Evolutionary conservation across 192 early-diverging fungal genomes (phyloP), one percentile per base, ranked within the genome.

Genomic region (Jimgerdemannia lactiflua): DNA sequence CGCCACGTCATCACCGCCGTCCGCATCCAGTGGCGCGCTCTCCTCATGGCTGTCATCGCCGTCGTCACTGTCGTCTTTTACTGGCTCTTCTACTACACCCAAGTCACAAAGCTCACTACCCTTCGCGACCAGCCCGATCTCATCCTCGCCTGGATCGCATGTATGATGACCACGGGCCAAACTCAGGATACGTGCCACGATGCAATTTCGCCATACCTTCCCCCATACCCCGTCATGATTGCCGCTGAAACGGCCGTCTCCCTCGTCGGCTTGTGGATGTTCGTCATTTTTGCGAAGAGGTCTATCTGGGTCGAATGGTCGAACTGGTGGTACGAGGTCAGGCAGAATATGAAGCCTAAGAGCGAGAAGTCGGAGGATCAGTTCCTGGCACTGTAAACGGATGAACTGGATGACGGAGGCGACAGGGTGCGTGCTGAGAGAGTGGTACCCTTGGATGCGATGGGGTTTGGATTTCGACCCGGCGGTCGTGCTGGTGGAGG

Each of bases 11-110:
- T 88, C 67, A 79, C 78, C 67, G 85, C 85, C 10, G 79, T 88
- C 64, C 71, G 74, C 54, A 88, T 88, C 19, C 87, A 88, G 65
- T 88, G 87, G 87, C 83, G 87, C 20, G 87, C 85, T 7, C 77
- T 86, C 29, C 65, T 88, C 69, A 74, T 88, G 43, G 85, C 85
- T 0, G 10, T 86, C 39, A 73, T 74, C 66, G 70, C 84, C 3
- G 70, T 86, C 17, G 42, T 77, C 11, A 75, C 78, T 19, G 83
- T 85, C n/a, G 78, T 82, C 6, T 86, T 88, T 71, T 88, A 88
- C 71, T 86, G 85, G 87, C 42, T 88, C 40, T 86, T 88, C 69
- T 88, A 88, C 65, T 84, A 82, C 49, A 68, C 82, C 10, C 80
- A 86, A 72, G 74, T 88, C 9, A 44, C 64, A 19, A 77, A 77